A percentile compares a stretch with the other conserved stretches of the same genome.
These are phyloP conservation scores for Glycine tomentella DNA, from an alignment of 306 rosid species.

Conservation along the genomic window DNA sequence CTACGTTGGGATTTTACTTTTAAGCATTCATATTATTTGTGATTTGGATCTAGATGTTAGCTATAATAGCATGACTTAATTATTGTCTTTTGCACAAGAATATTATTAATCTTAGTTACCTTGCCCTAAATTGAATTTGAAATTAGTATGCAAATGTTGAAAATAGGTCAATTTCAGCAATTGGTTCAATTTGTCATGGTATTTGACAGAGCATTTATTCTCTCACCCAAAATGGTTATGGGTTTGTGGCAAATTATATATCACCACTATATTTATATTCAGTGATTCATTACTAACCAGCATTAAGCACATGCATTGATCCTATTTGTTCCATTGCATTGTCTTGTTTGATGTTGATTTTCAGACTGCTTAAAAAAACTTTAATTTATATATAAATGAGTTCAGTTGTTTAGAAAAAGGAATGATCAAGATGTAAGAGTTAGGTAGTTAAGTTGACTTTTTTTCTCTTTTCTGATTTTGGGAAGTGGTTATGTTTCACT, in stretches of 20 bases:
- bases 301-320: constrained; percentile 25
- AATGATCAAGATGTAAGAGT: constrained; percentile 14
- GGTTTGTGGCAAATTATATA: not conserved
- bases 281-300: constrained; percentile 18
- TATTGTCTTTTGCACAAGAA: constrained; percentile 20
- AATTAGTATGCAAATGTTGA: constrained; percentile 21
- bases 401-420: constrained; percentile 21
- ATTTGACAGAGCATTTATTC: constrained; percentile 14
- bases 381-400: not conserved
- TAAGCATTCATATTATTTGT: no score
- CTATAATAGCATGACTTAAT: no score
- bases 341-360: constrained; percentile 25
- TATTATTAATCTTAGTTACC: constrained; percentile 34
- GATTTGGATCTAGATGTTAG: no score
- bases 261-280: not conserved
- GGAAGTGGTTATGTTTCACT: constrained; percentile 13
- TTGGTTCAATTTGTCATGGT: constrained; percentile 20
- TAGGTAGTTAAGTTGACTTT: constrained; percentile 1
- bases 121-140: constrained; percentile 32
- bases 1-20: no score
- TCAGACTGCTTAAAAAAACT: not conserved
- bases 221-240: constrained; percentile 3
- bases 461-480: not conserved
- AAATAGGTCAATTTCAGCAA: not conserved
- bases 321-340: constrained; percentile 10